These are phyloP conservation scores for Reticulascus tulasneorum DNA, from an alignment of 2,329 filamentous ascomycete genomes.

Conservation along the genomic window DNA sequence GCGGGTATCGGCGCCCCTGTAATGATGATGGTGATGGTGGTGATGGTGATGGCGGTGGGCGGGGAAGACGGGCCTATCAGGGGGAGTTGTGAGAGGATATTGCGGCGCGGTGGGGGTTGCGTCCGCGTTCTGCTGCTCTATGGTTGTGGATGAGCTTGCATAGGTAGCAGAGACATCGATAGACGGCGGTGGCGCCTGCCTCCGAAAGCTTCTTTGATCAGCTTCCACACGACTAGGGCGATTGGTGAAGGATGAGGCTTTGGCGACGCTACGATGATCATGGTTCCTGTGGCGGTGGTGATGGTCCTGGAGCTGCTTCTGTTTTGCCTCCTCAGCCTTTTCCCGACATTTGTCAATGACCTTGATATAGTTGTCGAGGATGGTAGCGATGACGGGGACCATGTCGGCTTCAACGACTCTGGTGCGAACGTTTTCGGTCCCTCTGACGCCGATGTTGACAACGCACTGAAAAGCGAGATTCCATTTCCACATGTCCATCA, in stretches of 20 bases:
- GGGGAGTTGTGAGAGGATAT: constrained; percentile 65
- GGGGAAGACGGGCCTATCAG: constrained; percentile 64
- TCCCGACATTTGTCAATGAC: constrained; percentile 89
- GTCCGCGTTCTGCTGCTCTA: constrained; percentile 42
- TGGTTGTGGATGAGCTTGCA: constrained; percentile 37
- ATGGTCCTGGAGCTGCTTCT: constrained; percentile 58
- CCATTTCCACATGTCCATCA: constrained; percentile 99
- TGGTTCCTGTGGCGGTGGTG: constrained; percentile 47
- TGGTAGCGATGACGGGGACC: constrained; percentile 97
- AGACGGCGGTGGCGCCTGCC: constrained; percentile 78
- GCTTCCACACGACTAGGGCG: constrained; percentile 49
- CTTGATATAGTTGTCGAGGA: constrained; percentile 97
- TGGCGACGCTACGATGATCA: constrained; percentile 44
- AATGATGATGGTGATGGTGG: constrained; percentile 49
- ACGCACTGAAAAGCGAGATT: constrained; percentile 98
- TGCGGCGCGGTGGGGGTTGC: constrained; percentile 54
- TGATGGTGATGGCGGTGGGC: constrained; percentile 41
- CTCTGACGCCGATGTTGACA: constrained; percentile 95
- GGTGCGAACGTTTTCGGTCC: constrained; percentile 89
- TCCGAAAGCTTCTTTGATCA: constrained; percentile 61
- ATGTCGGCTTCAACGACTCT: constrained; percentile 97
- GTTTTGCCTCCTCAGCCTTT: constrained; percentile 77
- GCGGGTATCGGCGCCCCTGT: constrained; percentile 47
- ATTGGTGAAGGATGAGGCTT: constrained; percentile 51
- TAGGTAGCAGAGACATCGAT: constrained; percentile 45